Evolutionary conservation across 2,329 filamentous ascomycete species (phyloP).

Genomic region (Botrytis cinerea): DNA sequence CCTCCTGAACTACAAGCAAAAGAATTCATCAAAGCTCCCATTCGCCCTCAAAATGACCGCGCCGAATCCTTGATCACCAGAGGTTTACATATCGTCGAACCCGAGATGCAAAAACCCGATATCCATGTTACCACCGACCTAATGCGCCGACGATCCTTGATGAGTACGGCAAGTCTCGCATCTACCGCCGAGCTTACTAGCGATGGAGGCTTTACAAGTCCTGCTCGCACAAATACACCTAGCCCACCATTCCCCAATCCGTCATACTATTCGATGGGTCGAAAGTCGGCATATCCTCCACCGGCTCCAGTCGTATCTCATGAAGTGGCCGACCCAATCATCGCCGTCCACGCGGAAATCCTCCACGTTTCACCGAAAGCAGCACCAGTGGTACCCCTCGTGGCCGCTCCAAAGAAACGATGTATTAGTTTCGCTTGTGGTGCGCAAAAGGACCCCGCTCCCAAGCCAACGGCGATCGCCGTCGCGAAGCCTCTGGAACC

Average conservation of each 20-base stretch:
- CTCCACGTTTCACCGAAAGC: conserved; percentile 42
- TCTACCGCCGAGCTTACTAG: conserved; percentile 94
- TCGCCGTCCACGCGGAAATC: conserved; percentile 26
- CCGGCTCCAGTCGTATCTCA: conserved; percentile 25
- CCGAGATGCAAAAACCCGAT: conserved; percentile 47
- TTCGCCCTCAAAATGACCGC: conserved; percentile 54
- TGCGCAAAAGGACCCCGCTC: conserved; percentile 56
- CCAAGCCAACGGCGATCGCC: conserved; percentile 44
- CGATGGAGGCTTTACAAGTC: conserved; percentile 87
- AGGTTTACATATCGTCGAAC: conserved; percentile 71
- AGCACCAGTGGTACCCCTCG: conserved; percentile 55
- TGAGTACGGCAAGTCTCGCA: conserved; percentile 73
- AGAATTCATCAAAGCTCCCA: conserved; percentile 41
- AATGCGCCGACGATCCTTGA: conserved; percentile 55
- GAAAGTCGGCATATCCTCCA: conserved; percentile 29
- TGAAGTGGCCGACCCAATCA: conserved; percentile 24
- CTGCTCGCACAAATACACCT: conserved; percentile 81
- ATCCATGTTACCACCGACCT: conserved; percentile 46
- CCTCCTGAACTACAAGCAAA: conserved; percentile 64
- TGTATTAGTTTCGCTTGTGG: conserved; percentile 89
- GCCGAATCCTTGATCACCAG: conserved; percentile 85
- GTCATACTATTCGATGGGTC: conserved; percentile 30
- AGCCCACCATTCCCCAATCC: conserved; percentile 77
- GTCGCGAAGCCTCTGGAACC: conserved; percentile 38
- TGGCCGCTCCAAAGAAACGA: conserved; percentile 73